Evolutionary conservation across 2,329 filamentous ascomycete genomes (phyloP), one percentile per base, ranked within the genome.

Genomic region (Pyrenophora graminea): DNA sequence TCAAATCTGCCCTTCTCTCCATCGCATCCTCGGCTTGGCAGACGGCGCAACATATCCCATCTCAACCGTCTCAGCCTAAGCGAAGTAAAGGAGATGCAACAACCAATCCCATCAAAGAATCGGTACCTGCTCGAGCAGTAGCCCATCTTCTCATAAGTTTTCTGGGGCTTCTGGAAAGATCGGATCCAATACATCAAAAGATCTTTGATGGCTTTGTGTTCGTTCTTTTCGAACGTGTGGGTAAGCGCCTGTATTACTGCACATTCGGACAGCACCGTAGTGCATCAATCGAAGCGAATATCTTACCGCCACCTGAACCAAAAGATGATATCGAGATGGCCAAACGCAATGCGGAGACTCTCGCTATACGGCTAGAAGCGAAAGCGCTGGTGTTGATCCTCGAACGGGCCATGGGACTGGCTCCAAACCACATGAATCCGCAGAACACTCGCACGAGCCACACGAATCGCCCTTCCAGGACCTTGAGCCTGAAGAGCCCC

Each of bases 161-260:
- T 3, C 51, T 78, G 4, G 64, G 69, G 0, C 58, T 68, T 12
- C 65, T 78, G 1, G 71, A 76, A 25, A 60, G 72, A 23, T 69
- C 65, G 8, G 56, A 68, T 15, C 48, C 61, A 3, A 34, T 65
- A 9, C 75, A 79, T 34, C 69, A 70, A 25, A 60, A 71, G 17
- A 53, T 80, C 1, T 78, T 78, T 45, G 77, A 79, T 62, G 76
- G 75, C 2, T 73, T 77, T 30, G 62, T 73, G 1, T 79, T 72
- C 46, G 58, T 73, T 12, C 51, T 78, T 1, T 61, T 79, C 2
- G 68, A 76, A 19, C 70, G 68, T 17, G 61, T 76, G 1, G 76
- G 76, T 4, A 63, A 67, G 17, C 63, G 64, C 1, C 59, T 79
- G 2, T 77, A 72, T 48, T 66, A 71, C 37, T 68, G 66, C 34